Evolutionary conservation across 1,284 basidiomycete species (phyloP).

Genomic region (Nidula niveotomentosa): DNA sequence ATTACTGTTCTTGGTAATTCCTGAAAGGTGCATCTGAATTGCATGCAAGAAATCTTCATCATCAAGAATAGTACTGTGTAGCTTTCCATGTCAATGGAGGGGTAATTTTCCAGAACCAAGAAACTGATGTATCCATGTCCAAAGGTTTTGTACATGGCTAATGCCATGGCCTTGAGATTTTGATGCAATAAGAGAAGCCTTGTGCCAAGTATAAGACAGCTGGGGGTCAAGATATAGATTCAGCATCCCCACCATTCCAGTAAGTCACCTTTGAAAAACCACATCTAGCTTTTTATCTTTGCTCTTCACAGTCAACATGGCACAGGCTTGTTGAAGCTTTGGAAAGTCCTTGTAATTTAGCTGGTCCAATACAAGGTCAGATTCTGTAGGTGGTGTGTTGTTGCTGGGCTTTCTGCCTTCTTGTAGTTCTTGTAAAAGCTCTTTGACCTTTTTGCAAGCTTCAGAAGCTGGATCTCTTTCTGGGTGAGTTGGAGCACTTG

Average conservation of each 20-base stretch:
- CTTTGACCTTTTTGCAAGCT: neutral
- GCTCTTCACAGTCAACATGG: constrained; percentile 6
- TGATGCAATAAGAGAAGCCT: constrained; percentile 20
- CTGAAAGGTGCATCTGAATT: neutral
- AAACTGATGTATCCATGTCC: neutral
- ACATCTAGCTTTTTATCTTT: constrained; percentile 17
- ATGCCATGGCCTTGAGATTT: constrained; percentile 4
- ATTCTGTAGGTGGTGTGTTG: constrained; percentile 5
- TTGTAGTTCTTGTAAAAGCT: neutral
- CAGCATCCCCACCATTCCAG: constrained; percentile 25
- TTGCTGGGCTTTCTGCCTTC: neutral
- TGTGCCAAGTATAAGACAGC: constrained; percentile 22
- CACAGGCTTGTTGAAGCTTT: constrained; percentile 4
- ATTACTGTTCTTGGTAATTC: neutral
- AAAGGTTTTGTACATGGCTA: neutral
- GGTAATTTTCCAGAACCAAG: neutral
- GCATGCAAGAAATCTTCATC: neutral
- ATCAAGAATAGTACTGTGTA: neutral
- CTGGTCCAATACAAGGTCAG: constrained; percentile 6
- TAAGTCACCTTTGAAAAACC: constrained; percentile 16
- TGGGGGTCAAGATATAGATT: constrained; percentile 27
- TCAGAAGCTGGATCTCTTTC: neutral
- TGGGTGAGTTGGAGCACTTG: too few relatives aligned
- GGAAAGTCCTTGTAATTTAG: constrained; percentile 11
- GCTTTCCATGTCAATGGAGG: neutral